Conservation (phyloP, 1,284 basidiomycete species). For the Dichomitus squalens region DNA sequence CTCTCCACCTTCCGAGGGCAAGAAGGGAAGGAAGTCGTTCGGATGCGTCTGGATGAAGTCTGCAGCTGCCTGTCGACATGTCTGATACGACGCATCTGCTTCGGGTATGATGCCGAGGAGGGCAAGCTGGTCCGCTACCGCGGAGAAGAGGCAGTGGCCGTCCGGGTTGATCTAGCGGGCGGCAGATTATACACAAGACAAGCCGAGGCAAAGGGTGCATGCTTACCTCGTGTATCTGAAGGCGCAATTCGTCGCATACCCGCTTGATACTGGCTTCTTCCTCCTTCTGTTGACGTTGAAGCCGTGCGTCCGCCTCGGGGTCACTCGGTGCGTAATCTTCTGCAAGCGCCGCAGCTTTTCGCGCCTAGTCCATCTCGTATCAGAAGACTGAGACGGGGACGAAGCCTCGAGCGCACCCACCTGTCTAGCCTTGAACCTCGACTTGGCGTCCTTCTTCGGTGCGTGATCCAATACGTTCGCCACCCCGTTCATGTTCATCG, state of each 20-base stretch:
- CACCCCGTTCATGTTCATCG: slow-evolving; percentile 46
- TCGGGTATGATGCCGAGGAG: slow-evolving; percentile 62
- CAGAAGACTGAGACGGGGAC: too few relatives aligned
- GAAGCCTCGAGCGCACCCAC: slow-evolving; percentile 50
- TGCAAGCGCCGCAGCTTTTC: slow-evolving; percentile 74
- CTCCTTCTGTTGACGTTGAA: slow-evolving; percentile 70
- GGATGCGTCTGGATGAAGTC: slow-evolving; percentile 83
- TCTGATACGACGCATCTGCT: slow-evolving; percentile 57
- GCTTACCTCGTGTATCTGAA: slow-evolving; percentile 73
- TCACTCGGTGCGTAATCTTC: slow-evolving; percentile 62
- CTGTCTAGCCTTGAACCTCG: slow-evolving; percentile 79
- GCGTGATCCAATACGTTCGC: slow-evolving; percentile 39
- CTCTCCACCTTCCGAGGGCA: slow-evolving; percentile 78
- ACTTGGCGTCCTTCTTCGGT: slow-evolving; percentile 69
- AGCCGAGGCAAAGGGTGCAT: not conserved
- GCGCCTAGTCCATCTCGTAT: slow-evolving; percentile 50
- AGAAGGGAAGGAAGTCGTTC: slow-evolving; percentile 93
- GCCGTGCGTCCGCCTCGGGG: slow-evolving; percentile 62
- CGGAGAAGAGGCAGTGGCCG: slow-evolving; percentile 94
- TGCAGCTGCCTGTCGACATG: slow-evolving; percentile 74
- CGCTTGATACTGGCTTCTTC: slow-evolving; percentile 73
- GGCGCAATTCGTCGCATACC: slow-evolving; percentile 67
- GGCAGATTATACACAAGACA: not conserved
- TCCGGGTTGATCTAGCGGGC: slow-evolving; percentile 81
- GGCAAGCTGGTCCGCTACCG: slow-evolving; percentile 87